Percentiles rank a stretch among this genome's conserved stretches.
phyloP scores from a whole-genome alignment of 2,329 filamentous ascomycete genomes.

The Mariannaea sp. region DNA sequence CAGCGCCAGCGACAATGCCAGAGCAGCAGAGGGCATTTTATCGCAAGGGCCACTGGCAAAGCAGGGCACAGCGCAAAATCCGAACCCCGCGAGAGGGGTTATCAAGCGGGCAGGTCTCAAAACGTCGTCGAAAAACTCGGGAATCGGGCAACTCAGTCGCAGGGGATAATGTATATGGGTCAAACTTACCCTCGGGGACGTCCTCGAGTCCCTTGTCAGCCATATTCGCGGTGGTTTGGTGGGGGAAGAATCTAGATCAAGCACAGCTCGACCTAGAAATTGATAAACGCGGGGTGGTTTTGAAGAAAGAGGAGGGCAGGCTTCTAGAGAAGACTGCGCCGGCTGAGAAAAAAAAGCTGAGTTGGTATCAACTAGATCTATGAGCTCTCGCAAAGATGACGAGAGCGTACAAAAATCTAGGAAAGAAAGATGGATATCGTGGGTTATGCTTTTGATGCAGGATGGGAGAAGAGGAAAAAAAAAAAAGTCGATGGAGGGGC shows the following conservation, averaged over 20 bases:
- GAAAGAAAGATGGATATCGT: conserved; percentile 43
- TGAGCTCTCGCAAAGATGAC: conserved; percentile 52
- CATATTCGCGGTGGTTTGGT: conserved; percentile 80
- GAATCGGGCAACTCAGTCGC: conserved; percentile 10
- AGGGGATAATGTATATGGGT: conserved; percentile 11
- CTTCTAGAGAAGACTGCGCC: conserved; percentile 44
- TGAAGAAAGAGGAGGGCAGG: conserved; percentile 46
- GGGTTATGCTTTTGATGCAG: conserved; percentile 40
- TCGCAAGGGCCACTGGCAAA: conserved; percentile 14
- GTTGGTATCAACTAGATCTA: conserved; percentile 51
- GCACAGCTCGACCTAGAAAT: conserved; percentile 75
- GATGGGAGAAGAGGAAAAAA: conserved; percentile 45
- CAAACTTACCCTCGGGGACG: conserved; percentile 84
- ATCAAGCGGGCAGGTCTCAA: conserved; percentile 21
- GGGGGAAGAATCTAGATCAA: conserved; percentile 69
- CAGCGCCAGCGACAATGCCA: conserved; percentile 12
- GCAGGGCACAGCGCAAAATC: conserved; percentile 20
- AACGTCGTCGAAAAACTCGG: conserved; percentile 14
- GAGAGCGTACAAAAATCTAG: conserved; percentile 50
- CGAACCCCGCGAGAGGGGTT: conserved; percentile 15
- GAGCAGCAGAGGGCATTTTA: conserved; percentile 15
- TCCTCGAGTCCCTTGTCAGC: conserved; percentile 99
- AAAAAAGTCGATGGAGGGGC: conserved; percentile 48
- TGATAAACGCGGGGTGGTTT: conserved; percentile 47
- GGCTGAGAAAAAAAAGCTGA: conserved; percentile 36